Base-by-base conservation (phyloP, 352 stramenopile species). In the Aphanomyces stellatus region DNA sequence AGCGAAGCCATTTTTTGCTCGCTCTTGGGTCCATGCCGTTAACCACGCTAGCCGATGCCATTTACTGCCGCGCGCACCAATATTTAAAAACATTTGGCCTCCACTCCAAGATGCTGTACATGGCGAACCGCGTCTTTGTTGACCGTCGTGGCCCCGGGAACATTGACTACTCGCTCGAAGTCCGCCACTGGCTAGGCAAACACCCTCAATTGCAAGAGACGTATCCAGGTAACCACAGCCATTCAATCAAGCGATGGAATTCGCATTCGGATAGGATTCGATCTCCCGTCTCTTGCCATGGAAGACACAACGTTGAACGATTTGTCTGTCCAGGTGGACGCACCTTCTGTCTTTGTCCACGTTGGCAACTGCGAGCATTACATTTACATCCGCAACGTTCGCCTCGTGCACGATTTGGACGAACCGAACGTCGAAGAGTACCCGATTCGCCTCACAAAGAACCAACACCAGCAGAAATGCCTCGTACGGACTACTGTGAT, bases 311-410 rank as follows among this genome's bases (percentile, higher is more conserved):
- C 33, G 40, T 24, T 64, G 22, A 46, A 19, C 17, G 55, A 43
- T 4, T 35, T 64, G 35, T 5, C 24, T 19, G 17, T 64, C 33
- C 35, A 46, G n/a, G 25, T 64, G 7, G 35, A 64, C 55, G 37
- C 25, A 22, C 35, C 55, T 11, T 64, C 49, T 24, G 19, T 64
- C 8, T 64, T 53, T 46, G 17, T 64, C 24, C 55, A 64, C 35
- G 11, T 64, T 22, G 55, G 55, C 34, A 34, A 24, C 8, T 64
- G 55, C 40, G 55, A 64, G 30, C 55, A 64, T 24, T 19, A 35
- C n/a, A 6, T 64, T 19, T 64, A 51, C 34, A 22, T 64, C 15
- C 55, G 55, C 33, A 64, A 64, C 35, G 51, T 64, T 24, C 55
- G 55, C 1, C 37, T 64, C 2, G 3, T 64, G 1, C 55, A 64